These are phyloP conservation scores for Phaeosphaeria sp. DNA, from an alignment of 2,329 filamentous ascomycete species.

Conservation along the genomic window DNA sequence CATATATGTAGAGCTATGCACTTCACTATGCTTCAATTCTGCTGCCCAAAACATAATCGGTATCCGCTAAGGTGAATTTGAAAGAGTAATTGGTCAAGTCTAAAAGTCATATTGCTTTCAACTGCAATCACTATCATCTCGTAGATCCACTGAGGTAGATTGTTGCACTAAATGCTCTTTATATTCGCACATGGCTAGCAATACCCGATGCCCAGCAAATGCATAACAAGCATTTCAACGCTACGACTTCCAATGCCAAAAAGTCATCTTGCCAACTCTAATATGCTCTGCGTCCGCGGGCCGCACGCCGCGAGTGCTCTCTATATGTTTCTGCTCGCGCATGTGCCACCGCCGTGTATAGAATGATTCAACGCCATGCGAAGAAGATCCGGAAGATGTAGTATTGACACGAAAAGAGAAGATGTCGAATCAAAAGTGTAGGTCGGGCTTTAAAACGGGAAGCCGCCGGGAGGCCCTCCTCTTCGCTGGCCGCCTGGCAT, in stretches of 20 bases:
- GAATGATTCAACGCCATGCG: neutral
- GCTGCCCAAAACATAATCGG: too few species aligned
- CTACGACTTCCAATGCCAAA: neutral
- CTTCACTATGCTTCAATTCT: too few species aligned
- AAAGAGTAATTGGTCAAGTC: too few species aligned
- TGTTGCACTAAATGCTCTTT: neutral
- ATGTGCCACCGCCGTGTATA: neutral
- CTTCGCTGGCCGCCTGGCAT: slow-evolving; percentile 42
- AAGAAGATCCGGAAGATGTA: neutral
- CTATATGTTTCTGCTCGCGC: neutral
- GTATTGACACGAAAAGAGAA: neutral
- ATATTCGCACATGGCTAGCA: neutral
- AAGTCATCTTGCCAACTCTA: neutral
- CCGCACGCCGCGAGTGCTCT: too few species aligned
- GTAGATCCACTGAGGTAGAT: neutral
- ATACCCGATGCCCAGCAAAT: neutral
- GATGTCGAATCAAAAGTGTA: neutral
- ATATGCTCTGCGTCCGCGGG: too few species aligned
- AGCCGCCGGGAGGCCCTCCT: slow-evolving; percentile 42
- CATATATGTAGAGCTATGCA: too few species aligned
- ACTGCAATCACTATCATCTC: too few species aligned
- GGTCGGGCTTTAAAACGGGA: slow-evolving; percentile 24
- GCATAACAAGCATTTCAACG: neutral
- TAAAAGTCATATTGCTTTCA: too few species aligned
- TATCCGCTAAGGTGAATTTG: too few species aligned